Evolutionary conservation across 1,139 yeast species (phyloP), one percentile per base, ranked within the genome.

Genomic region (Meyerozyma sp.): DNA sequence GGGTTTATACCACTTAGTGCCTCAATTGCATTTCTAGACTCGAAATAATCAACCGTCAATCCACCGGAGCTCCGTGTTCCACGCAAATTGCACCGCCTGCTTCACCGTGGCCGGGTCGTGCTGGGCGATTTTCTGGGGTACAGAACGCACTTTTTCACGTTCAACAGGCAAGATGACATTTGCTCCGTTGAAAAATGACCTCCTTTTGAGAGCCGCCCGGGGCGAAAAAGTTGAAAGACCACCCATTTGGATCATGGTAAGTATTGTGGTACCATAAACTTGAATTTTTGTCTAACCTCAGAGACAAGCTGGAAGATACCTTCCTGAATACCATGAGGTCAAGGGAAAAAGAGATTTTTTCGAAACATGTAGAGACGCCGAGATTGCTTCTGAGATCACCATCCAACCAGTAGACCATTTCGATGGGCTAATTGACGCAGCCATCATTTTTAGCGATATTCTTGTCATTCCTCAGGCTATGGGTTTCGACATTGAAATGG

Each of bases 401-500:
- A 90, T 94, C 52, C 98, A 93, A 66, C 99, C 99, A 8, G 79
- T 93, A 43, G 89, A 84, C 46, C 95, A 88, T 56, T 93, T 81
- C 58, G 84, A 84, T 44, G 98, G 96, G 0, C 73, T 90, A 45
- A 76, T 93, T 42, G 98, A 93, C 60, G 98, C 98, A 4, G 98
- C 98, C 8, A 93, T 93, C 55, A 93, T 93, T 48, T 93, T 94
- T 68, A 83, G 93, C 58, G 99, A 93, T 63, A 93, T 93, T 55
- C 74, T 93, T 49, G 98, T 93, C 36, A 86, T 93, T 45, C 99
- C 99, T 3, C 98, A 93, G 67, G 98, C 98, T 6, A 85, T 93
- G 91, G 98, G 98, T 16, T 88, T 91, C 84, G 83, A 79, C 45
- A 96, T 93, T 37, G 84, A 87, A 58, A 93, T 93, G 96, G 71